Base-by-base conservation (phyloP, 2,329 filamentous ascomycete species). In the Verticillium longisporum region DNA sequence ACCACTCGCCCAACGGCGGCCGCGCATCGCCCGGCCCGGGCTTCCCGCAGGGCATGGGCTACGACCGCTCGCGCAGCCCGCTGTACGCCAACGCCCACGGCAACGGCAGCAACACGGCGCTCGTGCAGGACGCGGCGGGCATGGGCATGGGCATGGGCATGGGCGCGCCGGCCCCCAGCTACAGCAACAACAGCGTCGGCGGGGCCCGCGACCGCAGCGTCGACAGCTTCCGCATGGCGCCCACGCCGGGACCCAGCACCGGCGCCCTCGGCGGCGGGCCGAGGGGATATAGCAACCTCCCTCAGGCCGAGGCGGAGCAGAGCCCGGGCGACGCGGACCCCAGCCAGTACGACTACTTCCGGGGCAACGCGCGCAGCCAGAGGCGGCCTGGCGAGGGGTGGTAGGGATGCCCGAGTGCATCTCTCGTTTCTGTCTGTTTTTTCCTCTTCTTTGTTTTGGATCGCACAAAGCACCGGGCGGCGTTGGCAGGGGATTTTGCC, bases 201-300 rank as follows among this genome's bases (percentile, higher is more conserved):
- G 61, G 63, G 5, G 65, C 63, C 14, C 65, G 68, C 54, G 67
- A 66, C 7, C 60, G 57, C 21, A 70, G 68, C n/a, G 59, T 67
- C 7, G 70, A 71, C 13, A 60, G 64, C 63, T 13, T 64, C 15
- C 67, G 67, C 3, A 64, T 66, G 66, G 71, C 68, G 11, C 67
- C 68, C 4, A 67, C 71, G 55, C 73, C 78, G 2, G 77, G 79
- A 2, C 76, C 79, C 1, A 78, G 78, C 11, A 67, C 73, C 4
- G 81, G 83, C 11, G 82, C 83, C 63, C 70, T 86, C 18, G 84
- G 83, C 18, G 83, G 83, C 59, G 84, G 84, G 2, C 82, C 83
- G 1, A 75, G 78, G 58, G 85, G 85, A 0, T 88, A 88, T 69
- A 85, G 83, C 14, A 80, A 80, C 32, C 70, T 88, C 60, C 80